phyloP scores from a whole-genome alignment of 345 rosid species.

The Citrus cavaleriei region DNA sequence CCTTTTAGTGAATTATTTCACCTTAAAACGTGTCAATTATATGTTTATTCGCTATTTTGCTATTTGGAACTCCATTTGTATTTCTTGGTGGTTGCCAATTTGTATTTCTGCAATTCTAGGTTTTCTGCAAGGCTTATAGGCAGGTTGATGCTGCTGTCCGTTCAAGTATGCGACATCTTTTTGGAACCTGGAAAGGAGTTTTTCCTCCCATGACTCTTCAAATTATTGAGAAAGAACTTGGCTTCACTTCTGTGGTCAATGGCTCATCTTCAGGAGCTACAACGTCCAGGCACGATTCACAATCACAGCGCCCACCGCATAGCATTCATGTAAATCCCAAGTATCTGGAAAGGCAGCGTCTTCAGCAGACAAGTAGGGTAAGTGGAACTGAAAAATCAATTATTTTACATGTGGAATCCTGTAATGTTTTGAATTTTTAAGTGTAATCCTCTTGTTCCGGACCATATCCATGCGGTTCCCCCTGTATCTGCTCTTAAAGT shows the following conservation, averaged over 20 bases:
- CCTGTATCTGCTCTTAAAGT: not conserved
- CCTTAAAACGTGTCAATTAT: not conserved
- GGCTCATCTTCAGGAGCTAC: slow-evolving; percentile 59
- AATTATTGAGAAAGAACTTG: slow-evolving; percentile 85
- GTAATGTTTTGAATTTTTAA: not conserved
- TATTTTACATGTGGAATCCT: not conserved
- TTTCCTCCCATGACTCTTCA: slow-evolving; percentile 80
- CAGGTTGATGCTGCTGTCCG: slow-evolving; percentile 81
- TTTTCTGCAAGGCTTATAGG: slow-evolving; percentile 84
- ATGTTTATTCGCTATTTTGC: not conserved
- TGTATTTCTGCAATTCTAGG: slow-evolving; percentile 37
- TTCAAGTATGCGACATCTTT: slow-evolving; percentile 90
- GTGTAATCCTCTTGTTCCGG: not conserved
- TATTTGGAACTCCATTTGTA: not conserved
- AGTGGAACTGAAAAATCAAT: slow-evolving; percentile 16
- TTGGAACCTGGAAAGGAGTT: slow-evolving; percentile 99
- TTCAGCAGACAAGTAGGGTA: slow-evolving; percentile 87
- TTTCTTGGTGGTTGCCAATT: slow-evolving; percentile 1
- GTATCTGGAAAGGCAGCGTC: slow-evolving; percentile 88
- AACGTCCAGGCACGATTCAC: slow-evolving; percentile 61
- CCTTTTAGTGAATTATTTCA: not conserved
- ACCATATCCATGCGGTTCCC: not conserved
- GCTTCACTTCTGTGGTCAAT: slow-evolving; percentile 60
- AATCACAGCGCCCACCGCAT: slow-evolving; percentile 68
- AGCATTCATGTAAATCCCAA: slow-evolving; percentile 99